Evolutionary conservation across 2,329 filamentous ascomycete genomes (phyloP).

Genomic region (Pseudocercospora crystallina): DNA sequence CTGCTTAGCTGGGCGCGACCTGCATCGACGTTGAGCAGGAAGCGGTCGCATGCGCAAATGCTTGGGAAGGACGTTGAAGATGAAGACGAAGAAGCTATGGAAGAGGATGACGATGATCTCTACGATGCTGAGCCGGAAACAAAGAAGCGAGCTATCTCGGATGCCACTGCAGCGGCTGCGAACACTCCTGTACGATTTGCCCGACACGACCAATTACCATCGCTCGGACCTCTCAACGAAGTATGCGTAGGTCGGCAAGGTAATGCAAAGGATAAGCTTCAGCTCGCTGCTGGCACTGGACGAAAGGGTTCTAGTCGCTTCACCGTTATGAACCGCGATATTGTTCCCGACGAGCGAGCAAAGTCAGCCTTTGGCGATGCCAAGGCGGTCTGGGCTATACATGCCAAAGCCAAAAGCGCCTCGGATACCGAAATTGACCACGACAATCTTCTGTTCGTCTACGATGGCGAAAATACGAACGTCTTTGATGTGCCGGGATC

Average conservation of each 20-base stretch:
- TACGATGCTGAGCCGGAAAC: constrained; percentile 59
- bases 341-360: constrained; percentile 71
- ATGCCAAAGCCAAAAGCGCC: constrained; percentile 14
- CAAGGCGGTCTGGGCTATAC: constrained; percentile 78
- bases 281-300: constrained; percentile 60
- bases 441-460: constrained; percentile 34
- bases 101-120: constrained; percentile 59
- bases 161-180: constrained; percentile 45
- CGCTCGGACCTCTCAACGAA: constrained; percentile 76
- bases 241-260: constrained; percentile 65
- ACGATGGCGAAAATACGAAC: constrained; percentile 29
- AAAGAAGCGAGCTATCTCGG: constrained; percentile 39
- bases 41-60: constrained; percentile 62
- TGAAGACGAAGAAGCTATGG: constrained; percentile 58
- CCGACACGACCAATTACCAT: constrained; percentile 73
- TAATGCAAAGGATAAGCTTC: constrained; percentile 42
- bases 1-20: constrained; percentile 77
- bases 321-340: constrained; percentile 72
- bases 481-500: constrained; percentile 24
- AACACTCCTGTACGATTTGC: constrained; percentile 65
- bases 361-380: constrained; percentile 72
- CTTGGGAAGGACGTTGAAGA: constrained; percentile 49
- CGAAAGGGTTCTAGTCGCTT: constrained; percentile 67
- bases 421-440: neutral
- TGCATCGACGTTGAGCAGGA: constrained; percentile 60